phyloP scores from a whole-genome alignment of 257 asterid species.

The Solanum rostratum region DNA sequence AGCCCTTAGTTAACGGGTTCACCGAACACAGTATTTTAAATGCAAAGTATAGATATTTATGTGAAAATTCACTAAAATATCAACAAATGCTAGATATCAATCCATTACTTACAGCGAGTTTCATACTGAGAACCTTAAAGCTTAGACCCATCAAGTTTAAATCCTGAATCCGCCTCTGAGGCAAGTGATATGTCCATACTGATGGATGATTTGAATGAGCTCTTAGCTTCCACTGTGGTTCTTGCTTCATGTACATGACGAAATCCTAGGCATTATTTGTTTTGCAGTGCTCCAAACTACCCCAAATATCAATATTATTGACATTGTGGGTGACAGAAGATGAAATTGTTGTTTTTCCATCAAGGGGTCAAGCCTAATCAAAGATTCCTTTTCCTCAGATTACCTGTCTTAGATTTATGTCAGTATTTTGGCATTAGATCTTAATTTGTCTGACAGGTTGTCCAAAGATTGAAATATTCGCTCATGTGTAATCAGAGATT shows the following conservation, averaged over 20 bases:
- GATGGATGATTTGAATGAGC: constrained; percentile 66
- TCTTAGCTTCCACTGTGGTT: constrained; percentile 58
- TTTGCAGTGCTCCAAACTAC: constrained; percentile 56
- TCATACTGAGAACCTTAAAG: background rate
- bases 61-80: background rate
- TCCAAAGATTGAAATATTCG: constrained; percentile 47
- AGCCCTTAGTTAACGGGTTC: background rate
- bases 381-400: constrained; percentile 50
- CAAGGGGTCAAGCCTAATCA: constrained; percentile 72
- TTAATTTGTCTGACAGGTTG: constrained; percentile 64
- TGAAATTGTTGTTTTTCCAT: constrained; percentile 59
- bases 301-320: constrained; percentile 61
- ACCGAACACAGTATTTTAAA: background rate
- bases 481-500: constrained; percentile 48
- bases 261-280: constrained; percentile 49
- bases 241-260: constrained; percentile 78
- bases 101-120: background rate
- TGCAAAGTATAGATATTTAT: background rate
- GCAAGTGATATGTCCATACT: constrained; percentile 36
- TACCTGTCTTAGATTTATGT: constrained; percentile 57
- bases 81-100: background rate
- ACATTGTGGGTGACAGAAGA: constrained; percentile 70
- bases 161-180: background rate
- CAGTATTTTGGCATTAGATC: constrained; percentile 60
- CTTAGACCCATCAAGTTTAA: too few species aligned